Evolutionary conservation across 176 grass and related monocot genomes (phyloP).

Genomic region (Elymus sibiricus): DNA sequence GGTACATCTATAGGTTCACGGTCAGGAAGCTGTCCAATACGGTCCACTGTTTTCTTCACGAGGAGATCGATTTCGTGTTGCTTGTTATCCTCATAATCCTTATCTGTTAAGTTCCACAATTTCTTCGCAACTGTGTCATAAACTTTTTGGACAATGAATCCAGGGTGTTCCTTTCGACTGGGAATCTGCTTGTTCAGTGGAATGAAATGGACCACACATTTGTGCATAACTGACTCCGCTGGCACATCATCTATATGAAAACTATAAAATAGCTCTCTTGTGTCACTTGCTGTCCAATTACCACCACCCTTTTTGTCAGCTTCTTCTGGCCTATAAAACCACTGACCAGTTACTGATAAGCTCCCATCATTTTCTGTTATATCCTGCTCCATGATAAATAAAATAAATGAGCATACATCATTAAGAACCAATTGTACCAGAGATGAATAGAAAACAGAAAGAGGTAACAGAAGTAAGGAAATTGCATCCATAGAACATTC

Average conservation of each 20-base stretch:
- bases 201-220: constrained; percentile 93
- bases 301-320: constrained; percentile 90
- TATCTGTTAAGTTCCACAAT: constrained; percentile 89
- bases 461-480: constrained; percentile 2
- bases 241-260: constrained; percentile 90
- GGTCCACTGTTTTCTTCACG: constrained; percentile 74
- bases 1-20: constrained; percentile 48
- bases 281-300: constrained; percentile 74
- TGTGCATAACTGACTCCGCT: constrained; percentile 98
- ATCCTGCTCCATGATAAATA: constrained; percentile 48
- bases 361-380: constrained; percentile 68
- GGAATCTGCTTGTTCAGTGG: constrained; percentile 79
- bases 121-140: constrained; percentile 87
- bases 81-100: constrained; percentile 85
- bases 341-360: constrained; percentile 81
- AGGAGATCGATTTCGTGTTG: constrained; percentile 87
- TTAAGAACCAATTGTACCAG: not conserved
- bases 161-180: constrained; percentile 79
- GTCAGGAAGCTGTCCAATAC: constrained; percentile 72
- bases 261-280: constrained; percentile 93
- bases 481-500: not conserved
- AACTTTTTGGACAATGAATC: constrained; percentile 93
- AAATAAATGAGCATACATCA: constrained; percentile 11
- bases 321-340: constrained; percentile 99
- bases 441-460: not conserved